Conservation (phyloP, 805 yeast genomes). For the Metschnikowia kofuensis region DNA sequence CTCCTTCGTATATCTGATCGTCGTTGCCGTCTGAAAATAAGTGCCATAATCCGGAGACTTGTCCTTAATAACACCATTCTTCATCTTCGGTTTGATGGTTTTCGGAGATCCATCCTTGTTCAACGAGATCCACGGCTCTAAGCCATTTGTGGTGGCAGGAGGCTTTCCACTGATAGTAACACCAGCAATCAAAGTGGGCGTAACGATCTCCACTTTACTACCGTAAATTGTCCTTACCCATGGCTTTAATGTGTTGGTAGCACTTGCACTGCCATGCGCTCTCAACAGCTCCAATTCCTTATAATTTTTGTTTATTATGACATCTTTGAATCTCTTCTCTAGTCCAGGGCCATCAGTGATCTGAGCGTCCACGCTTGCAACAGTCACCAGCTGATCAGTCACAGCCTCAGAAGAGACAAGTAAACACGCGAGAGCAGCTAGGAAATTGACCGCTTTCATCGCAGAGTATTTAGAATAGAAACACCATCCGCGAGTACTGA, state of each 20-base stretch:
- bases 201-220: slow-evolving; percentile 53
- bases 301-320: slow-evolving; percentile 30
- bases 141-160: slow-evolving; percentile 64
- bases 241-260: slow-evolving; percentile 42
- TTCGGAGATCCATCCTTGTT: slow-evolving; percentile 76
- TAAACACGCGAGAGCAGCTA: slow-evolving; percentile 3
- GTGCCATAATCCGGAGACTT: slow-evolving; percentile 72
- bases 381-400: background rate
- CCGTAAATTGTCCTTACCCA: slow-evolving; percentile 74
- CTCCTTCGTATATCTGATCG: slow-evolving; percentile 54
- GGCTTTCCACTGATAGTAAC: slow-evolving; percentile 67
- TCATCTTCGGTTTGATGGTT: slow-evolving; percentile 72
- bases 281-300: slow-evolving; percentile 23
- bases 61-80: slow-evolving; percentile 66
- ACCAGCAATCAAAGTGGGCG: slow-evolving; percentile 62
- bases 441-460: background rate
- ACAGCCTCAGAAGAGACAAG: background rate
- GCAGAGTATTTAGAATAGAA: no score
- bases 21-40: slow-evolving; percentile 69
- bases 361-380: slow-evolving; percentile 14
- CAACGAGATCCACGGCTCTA: slow-evolving; percentile 79
- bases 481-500: background rate
- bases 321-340: slow-evolving; percentile 30
- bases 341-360: slow-evolving; percentile 14
- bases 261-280: slow-evolving; percentile 16